Base-by-base conservation (phyloP, 257 asterid species). In the Pogostemon cablin region DNA sequence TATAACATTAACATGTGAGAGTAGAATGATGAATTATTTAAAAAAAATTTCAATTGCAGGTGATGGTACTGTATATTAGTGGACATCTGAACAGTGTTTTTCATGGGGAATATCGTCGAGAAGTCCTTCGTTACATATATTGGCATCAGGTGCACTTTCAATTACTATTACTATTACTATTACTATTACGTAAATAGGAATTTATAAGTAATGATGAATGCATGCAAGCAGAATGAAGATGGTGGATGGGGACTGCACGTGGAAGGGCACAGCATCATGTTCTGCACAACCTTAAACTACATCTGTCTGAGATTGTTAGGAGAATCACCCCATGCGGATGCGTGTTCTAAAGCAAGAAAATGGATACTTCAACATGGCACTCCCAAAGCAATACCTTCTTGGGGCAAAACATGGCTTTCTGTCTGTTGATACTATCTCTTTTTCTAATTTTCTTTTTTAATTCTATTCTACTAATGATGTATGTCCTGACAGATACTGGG, bases 391-490 rank as follows among this genome's bases (percentile, higher is more conserved):
- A 86, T 86, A 53, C 96, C 96, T 65, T 88, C 90, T 11, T 88
- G 92, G 96, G 96, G 93, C 38, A 88, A 88, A 80, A 86, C 89
- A 34, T 88, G 90, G 93, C 93, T 88, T 34, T 83, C 93, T 63
- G 96, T 88, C 32, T 25, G 32, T 20, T 20, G 25, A 20, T 1
- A 0, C 32, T 25, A 0, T 25, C 32, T 25, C 32, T 25, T 25
- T 25, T 25, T 25, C 32, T 25, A 0, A 25, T 25, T 25, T 25
- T 25, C 32, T 25, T 25, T 25, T 25, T 25, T 25, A 81, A 37
- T 70, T 52, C 32, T 25, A 25, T 25, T 25, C 32, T 25, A 25
- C 1, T 25, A 25, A 25, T 43, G 20, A 32, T 62, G 34, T 49
- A 47, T 4, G 4, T 65, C 46, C 6, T 63, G 32, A 25, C 32